These are phyloP conservation scores for Paracamarosporium sp. DNA, from an alignment of 2,329 filamentous ascomycete genomes.

Conservation along the genomic window DNA sequence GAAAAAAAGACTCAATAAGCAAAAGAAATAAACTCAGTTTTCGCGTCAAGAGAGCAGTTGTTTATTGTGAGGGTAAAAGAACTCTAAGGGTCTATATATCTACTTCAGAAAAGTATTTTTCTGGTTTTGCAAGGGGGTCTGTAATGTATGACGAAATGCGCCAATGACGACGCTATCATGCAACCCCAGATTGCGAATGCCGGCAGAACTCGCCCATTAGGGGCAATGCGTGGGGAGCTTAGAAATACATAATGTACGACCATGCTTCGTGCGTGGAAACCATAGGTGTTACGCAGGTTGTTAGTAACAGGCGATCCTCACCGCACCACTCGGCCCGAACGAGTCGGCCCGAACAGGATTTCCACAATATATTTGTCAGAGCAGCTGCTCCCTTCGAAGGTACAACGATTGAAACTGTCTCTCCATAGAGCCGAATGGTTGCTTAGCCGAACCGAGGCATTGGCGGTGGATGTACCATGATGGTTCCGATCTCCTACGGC, in stretches of 20 bases:
- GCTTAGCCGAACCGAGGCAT: too few species aligned
- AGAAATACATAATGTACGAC: background rate
- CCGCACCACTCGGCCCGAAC: background rate
- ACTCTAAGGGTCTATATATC: background rate
- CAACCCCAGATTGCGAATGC: background rate
- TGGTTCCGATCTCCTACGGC: too few species aligned
- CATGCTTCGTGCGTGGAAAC: background rate
- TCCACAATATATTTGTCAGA: too few species aligned
- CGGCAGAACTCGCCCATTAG: slow-evolving; percentile 1
- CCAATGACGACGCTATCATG: background rate
- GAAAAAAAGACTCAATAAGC: background rate
- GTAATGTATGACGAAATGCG: slow-evolving; percentile 3
- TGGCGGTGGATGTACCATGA: too few species aligned
- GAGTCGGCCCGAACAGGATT: background rate
- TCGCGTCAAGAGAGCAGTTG: too few species aligned
- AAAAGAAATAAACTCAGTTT: too few species aligned
- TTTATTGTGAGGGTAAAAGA: background rate
- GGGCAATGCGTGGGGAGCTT: background rate
- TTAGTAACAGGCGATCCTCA: background rate
- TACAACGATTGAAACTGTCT: too few species aligned
- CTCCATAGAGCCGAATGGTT: too few species aligned
- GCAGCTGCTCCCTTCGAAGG: too few species aligned
- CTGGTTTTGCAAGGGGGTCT: background rate
- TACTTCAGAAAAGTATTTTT: background rate
- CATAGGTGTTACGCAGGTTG: too few species aligned